Conservation (phyloP, 2,329 filamentous ascomycete genomes). For the Fusarium avenaceum region DNA sequence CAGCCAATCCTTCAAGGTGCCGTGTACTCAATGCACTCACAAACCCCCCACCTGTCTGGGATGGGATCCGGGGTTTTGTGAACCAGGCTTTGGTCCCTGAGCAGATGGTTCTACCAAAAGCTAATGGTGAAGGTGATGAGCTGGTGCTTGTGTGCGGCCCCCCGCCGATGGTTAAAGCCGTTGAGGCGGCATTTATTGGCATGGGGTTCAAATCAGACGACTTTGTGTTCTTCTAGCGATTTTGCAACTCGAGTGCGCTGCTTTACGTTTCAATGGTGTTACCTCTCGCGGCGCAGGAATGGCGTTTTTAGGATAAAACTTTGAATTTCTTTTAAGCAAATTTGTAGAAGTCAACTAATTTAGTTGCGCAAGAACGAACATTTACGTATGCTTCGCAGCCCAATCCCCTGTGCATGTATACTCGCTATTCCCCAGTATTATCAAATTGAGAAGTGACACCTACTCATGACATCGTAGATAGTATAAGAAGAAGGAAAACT, state of each 20-base stretch:
- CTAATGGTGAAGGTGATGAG: conserved; percentile 58
- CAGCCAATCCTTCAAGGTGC: conserved; percentile 67
- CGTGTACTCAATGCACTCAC: conserved; percentile 78
- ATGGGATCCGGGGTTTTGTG: conserved; percentile 76
- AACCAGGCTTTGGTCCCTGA: conserved; percentile 71
- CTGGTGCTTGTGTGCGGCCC: conserved; percentile 87
- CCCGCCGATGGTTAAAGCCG: conserved; percentile 77
- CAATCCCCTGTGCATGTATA: not conserved
- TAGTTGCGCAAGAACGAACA: not conserved
- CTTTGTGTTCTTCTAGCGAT: conserved; percentile 47
- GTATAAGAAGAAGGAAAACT: not conserved
- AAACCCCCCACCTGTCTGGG: conserved; percentile 73
- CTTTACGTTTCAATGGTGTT: not conserved
- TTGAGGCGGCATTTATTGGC: conserved; percentile 63
- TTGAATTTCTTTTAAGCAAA: not conserved
- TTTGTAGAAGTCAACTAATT: not conserved
- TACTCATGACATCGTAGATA: conserved; percentile 29
- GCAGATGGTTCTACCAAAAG: conserved; percentile 62
- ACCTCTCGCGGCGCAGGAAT: not conserved
- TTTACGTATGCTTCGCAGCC: conserved; percentile 9
- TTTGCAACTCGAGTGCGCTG: not conserved
- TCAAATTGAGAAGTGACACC: conserved; percentile 12
- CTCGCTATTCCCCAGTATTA: not conserved
- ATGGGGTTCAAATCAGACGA: conserved; percentile 71
- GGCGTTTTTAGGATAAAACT: conserved; percentile 10